Conservation (phyloP, 139 green algal species). For the Volvox reticuliferus region DNA sequence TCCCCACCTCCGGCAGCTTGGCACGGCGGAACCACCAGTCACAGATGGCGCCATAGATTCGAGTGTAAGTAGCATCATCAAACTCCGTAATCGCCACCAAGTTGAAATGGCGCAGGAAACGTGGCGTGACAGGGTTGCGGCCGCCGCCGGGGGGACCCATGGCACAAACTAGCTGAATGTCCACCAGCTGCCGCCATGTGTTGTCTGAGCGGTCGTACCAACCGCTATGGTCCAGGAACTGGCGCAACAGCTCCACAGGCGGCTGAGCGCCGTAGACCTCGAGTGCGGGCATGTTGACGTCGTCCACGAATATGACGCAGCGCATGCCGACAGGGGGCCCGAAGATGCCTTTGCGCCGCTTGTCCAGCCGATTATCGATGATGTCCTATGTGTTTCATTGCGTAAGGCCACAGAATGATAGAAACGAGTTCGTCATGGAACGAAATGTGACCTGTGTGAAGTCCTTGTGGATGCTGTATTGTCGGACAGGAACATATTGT, state of each 20-base stretch:
- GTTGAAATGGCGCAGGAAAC: constrained; percentile 78
- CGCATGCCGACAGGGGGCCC: constrained; percentile 72
- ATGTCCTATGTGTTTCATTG: constrained; percentile 64
- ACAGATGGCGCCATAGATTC: constrained; percentile 75
- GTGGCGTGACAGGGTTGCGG: constrained; percentile 76
- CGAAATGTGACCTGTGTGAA: no score
- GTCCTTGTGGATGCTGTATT: no score
- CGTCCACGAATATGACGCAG: constrained; percentile 79
- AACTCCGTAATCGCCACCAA: constrained; percentile 75
- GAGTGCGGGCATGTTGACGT: constrained; percentile 81
- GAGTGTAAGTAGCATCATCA: constrained; percentile 71
- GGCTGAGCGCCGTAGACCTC: constrained; percentile 85
- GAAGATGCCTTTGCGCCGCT: constrained; percentile 78
- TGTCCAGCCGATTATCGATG: constrained; percentile 82
- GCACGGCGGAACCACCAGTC: constrained; percentile 72
- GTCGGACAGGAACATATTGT: no score
- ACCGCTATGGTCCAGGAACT: constrained; percentile 81
- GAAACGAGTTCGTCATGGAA: no score
- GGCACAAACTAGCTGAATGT: constrained; percentile 83
- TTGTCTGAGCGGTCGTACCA: constrained; percentile 88
- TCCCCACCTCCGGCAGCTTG: constrained; percentile 37
- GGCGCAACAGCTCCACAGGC: constrained; percentile 85
- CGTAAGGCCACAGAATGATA: no score
- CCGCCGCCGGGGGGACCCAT: constrained; percentile 80
- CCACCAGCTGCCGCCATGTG: constrained; percentile 74